A percentile compares a stretch with the other conserved stretches of the same genome.
Evolutionary conservation across 148 eudicot species (phyloP).

Genomic region (Hydrangea macrophylla): DNA sequence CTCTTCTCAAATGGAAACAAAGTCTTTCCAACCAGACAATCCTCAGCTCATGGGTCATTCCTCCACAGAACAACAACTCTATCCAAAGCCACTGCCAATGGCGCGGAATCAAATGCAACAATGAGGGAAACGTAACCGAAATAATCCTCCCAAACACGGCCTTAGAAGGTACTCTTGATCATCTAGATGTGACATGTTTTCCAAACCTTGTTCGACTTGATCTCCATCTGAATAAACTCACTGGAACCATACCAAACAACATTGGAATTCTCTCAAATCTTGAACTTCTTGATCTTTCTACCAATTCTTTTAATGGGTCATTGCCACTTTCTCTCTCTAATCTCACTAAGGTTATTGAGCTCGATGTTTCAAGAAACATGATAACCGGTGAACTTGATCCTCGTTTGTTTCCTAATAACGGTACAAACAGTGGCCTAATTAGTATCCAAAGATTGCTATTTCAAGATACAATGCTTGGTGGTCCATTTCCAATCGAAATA

Average conservation of each 20-base stretch:
- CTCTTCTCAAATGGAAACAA: constrained; percentile 13
- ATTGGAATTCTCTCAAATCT: neutral
- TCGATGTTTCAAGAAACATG: neutral
- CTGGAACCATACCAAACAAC: neutral
- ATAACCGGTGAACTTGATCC: constrained; percentile 5
- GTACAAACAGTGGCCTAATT: neutral
- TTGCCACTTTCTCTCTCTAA: constrained; percentile 3
- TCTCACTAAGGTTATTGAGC: neutral
- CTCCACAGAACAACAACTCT: neutral
- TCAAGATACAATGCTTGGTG: neutral
- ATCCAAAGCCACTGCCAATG: neutral
- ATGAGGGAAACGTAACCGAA: neutral
- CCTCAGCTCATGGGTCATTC: constrained; percentile 2
- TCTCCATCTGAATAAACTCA: neutral
- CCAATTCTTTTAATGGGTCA: neutral
- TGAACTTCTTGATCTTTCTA: constrained; percentile 4
- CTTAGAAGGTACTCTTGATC: neutral
- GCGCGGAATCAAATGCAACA: constrained; percentile 3
- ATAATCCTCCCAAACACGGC: neutral
- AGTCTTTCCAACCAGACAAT: constrained; percentile 2
- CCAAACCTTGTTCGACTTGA: constrained; percentile 7
- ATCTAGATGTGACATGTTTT: neutral
- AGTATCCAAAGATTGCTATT: neutral
- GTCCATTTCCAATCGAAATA: neutral
- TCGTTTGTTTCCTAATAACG: neutral